These are phyloP conservation scores for Ophiostoma ulmi DNA, from an alignment of 2,329 filamentous ascomycete species.

Conservation along the genomic window DNA sequence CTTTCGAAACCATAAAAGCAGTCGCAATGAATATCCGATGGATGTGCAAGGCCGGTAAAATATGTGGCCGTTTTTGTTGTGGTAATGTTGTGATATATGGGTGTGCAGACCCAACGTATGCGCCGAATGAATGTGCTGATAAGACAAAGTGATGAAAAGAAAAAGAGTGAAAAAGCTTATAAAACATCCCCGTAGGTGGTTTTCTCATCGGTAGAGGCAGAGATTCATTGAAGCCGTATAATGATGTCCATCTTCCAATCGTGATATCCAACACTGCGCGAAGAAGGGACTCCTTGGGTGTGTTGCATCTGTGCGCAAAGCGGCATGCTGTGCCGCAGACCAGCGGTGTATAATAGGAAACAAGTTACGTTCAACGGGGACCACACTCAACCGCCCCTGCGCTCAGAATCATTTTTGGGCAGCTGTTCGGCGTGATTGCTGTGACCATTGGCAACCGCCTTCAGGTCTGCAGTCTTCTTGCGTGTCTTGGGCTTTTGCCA, in stretches of 20 bases:
- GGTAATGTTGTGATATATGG: neutral
- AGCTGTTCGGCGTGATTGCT: slow-evolving; percentile 46
- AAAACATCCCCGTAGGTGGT: neutral
- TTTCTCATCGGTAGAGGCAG: neutral
- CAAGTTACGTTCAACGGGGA: neutral
- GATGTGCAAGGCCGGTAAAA: slow-evolving; percentile 4
- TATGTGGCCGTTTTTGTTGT: slow-evolving; percentile 4
- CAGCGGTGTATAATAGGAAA: neutral
- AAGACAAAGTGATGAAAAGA: neutral
- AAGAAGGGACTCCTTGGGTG: neutral
- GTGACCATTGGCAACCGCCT: slow-evolving; percentile 40
- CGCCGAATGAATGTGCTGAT: neutral
- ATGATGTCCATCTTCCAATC: neutral
- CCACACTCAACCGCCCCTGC: slow-evolving; percentile 55
- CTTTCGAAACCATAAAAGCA: neutral
- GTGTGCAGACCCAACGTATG: neutral
- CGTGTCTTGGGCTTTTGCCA: slow-evolving; percentile 59
- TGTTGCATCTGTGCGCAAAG: neutral
- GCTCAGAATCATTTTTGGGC: slow-evolving; percentile 55
- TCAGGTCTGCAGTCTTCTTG: slow-evolving; percentile 48
- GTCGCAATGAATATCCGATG: slow-evolving; percentile 5
- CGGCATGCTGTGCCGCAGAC: neutral
- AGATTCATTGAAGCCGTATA: neutral
- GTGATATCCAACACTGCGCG: neutral
- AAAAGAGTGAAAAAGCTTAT: neutral